phyloP scores from a whole-genome alignment of 148 eudicot species.

The Diospyros kaki region DNA sequence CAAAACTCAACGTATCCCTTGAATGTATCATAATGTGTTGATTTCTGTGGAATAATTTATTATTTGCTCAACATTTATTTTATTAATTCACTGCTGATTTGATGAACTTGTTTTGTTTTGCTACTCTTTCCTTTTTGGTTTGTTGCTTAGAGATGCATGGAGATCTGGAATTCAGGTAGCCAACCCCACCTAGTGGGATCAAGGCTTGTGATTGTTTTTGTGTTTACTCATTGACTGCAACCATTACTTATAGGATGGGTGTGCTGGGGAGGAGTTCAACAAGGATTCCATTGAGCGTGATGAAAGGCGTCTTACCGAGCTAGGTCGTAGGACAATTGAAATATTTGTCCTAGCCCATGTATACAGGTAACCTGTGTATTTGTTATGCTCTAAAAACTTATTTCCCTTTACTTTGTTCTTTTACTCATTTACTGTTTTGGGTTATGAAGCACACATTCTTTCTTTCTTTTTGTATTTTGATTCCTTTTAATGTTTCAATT shows the following conservation, averaged over 20 bases:
- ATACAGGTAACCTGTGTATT: conserved; percentile 48
- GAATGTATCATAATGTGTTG: too few species aligned
- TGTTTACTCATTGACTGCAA: not conserved
- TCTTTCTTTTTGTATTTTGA: conserved; percentile 4
- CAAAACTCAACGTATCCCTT: too few species aligned
- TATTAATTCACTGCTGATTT: not conserved
- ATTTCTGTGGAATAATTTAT: not conserved
- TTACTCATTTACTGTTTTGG: not conserved
- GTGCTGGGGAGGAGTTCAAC: conserved; percentile 71
- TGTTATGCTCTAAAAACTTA: conserved; percentile 5
- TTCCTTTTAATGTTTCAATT: conserved; percentile 2
- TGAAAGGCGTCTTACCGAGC: conserved; percentile 86
- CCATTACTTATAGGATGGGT: conserved; percentile 60
- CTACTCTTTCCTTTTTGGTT: too few species aligned
- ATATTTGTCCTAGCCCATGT: conserved; percentile 81
- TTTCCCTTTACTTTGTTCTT: conserved; percentile 6
- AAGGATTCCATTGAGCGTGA: conserved; percentile 88
- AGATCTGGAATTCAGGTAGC: too few species aligned
- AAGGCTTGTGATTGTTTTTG: too few species aligned
- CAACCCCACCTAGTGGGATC: too few species aligned
- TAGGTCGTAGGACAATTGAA: conserved; percentile 95
- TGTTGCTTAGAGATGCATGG: too few species aligned
- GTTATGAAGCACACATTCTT: not conserved
- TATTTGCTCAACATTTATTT: not conserved
- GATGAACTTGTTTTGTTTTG: not conserved